These are phyloP conservation scores for Wickerhamomyces canadensis DNA, from an alignment of 805 yeast species.

Conservation along the genomic window DNA sequence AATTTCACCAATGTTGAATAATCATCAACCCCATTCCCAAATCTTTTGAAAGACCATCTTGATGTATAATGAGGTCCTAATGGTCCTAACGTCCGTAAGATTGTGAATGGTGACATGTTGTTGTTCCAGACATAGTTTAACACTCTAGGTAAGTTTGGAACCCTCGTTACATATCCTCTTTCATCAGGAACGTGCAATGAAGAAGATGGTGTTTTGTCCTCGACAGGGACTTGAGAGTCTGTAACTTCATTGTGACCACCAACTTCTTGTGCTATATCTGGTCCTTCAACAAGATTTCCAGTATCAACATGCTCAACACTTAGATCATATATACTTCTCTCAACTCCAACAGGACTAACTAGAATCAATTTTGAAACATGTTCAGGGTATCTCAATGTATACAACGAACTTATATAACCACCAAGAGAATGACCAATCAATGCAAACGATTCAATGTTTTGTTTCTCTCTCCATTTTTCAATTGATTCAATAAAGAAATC, in stretches of 20 bases:
- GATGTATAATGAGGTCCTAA: slow-evolving; percentile 45
- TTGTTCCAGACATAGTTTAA: slow-evolving; percentile 44
- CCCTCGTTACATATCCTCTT: slow-evolving; percentile 28
- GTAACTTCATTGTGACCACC: slow-evolving; percentile 16
- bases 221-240: no score
- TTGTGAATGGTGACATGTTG: slow-evolving; percentile 49
- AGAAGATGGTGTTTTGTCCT: slow-evolving; percentile 6
- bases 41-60: slow-evolving; percentile 50
- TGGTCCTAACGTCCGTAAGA: slow-evolving; percentile 49
- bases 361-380: slow-evolving; percentile 46
- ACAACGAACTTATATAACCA: slow-evolving; percentile 59
- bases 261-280: slow-evolving; percentile 29
- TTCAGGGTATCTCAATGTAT: slow-evolving; percentile 49
- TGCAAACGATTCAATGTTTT: slow-evolving; percentile 45
- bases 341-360: slow-evolving; percentile 71
- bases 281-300: slow-evolving; percentile 13
- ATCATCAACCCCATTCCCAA: slow-evolving; percentile 24
- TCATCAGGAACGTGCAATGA: slow-evolving; percentile 24
- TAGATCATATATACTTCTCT: slow-evolving; percentile 39
- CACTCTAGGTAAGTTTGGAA: slow-evolving; percentile 30
- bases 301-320: slow-evolving; percentile 1
- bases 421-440: slow-evolving; percentile 70
- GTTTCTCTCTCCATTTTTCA: slow-evolving; percentile 51
- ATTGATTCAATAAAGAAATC: slow-evolving; percentile 38
- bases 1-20: slow-evolving; percentile 32